Evolutionary conservation across 176 grass and related monocot genomes (phyloP).

Genomic region (Alopecurus myosuroides): DNA sequence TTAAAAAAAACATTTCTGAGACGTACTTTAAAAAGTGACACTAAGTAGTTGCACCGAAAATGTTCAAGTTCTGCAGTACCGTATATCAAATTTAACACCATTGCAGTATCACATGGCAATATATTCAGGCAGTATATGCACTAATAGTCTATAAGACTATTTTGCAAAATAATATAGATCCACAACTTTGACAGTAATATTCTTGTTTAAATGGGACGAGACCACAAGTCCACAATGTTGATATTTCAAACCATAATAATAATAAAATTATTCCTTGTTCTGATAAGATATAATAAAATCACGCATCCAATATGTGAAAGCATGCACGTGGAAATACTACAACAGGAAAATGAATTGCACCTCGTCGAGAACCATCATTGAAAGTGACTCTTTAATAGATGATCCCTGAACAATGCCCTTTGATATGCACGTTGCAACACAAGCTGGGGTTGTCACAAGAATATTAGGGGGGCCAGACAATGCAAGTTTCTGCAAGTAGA

Average conservation of each 20-base stretch:
- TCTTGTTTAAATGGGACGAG: conserved; percentile 8
- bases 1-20: conserved; percentile 1
- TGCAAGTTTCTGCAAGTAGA: conserved; percentile 55
- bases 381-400: conserved; percentile 85
- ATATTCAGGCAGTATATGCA: conserved; percentile 1
- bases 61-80: not conserved
- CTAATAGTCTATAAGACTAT: not conserved
- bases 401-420: conserved; percentile 69
- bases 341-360: conserved; percentile 35
- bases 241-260: not conserved
- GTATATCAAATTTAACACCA: conserved; percentile 1
- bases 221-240: not conserved
- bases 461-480: conserved; percentile 74
- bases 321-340: not conserved
- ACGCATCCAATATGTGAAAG: not conserved
- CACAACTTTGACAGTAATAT: not conserved
- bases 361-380: conserved; percentile 96
- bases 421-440: conserved; percentile 83
- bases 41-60: not conserved
- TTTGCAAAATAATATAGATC: not conserved
- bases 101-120: not conserved
- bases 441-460: conserved; percentile 90
- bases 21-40: not conserved
- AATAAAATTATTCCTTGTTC: not conserved
- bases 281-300: not conserved